phyloP scores from a whole-genome alignment of 495 filamentous ascomycete species.

The Neurospora discreta region DNA sequence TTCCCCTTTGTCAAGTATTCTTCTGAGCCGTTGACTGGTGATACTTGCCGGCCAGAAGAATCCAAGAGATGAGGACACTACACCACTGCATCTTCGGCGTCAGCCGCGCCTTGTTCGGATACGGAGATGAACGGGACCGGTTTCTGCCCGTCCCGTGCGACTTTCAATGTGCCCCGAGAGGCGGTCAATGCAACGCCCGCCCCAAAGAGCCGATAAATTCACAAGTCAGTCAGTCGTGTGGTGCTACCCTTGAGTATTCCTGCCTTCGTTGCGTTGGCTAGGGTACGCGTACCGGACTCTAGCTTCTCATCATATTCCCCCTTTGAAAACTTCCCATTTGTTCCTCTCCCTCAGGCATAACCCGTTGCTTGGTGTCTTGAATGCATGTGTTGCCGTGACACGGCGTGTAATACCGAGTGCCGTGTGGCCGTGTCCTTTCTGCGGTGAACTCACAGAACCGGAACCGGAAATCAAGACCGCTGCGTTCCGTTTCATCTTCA shows the following conservation, averaged over 20 bases:
- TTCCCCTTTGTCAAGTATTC: background rate
- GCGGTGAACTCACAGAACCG: background rate
- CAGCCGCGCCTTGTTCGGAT: background rate
- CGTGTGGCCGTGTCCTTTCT: background rate
- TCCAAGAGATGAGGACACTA: no score
- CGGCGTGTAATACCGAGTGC: background rate
- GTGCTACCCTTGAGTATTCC: background rate
- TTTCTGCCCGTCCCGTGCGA: background rate
- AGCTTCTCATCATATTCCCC: background rate
- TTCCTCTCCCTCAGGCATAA: background rate
- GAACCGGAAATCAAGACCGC: background rate
- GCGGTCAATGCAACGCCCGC: background rate
- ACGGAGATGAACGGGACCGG: background rate
- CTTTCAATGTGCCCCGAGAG: background rate
- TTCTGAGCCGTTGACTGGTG: background rate
- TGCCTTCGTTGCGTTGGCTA: background rate
- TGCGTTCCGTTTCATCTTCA: background rate
- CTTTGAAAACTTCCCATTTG: background rate
- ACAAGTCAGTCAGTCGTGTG: background rate
- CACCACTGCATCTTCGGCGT: background rate
- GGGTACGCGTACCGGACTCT: background rate
- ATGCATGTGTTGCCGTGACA: background rate
- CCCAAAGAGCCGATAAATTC: background rate
- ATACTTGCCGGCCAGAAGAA: background rate
- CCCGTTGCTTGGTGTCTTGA: background rate